These are phyloP conservation scores for Daldinia sp. DNA, from an alignment of 2,329 filamentous ascomycete species.

Conservation along the genomic window DNA sequence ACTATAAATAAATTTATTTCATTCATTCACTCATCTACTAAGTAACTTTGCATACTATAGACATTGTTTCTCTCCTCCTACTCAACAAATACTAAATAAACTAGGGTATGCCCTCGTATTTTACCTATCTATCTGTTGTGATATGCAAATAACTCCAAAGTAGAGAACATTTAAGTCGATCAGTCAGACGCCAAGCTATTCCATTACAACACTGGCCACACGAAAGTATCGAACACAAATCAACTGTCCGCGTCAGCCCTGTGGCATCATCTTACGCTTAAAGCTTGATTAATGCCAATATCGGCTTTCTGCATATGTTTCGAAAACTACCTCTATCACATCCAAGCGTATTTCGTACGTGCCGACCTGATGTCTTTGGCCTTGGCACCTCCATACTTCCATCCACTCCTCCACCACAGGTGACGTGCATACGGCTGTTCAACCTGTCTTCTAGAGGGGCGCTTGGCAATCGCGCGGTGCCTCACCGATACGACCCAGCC, in stretches of 20 bases:
- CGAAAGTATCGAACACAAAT: constrained; percentile 22
- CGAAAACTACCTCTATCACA: background rate
- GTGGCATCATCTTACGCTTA: constrained; percentile 10
- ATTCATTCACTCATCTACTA: background rate
- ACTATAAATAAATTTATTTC: too few species aligned
- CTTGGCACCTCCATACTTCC: background rate
- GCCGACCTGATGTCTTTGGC: background rate
- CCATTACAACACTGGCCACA: constrained; percentile 24
- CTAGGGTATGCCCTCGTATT: constrained; percentile 25
- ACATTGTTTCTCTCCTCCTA: background rate
- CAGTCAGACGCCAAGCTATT: constrained; percentile 34
- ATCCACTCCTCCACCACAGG: background rate
- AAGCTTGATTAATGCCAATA: constrained; percentile 4
- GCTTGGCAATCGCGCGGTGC: background rate
- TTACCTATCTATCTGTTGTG: constrained; percentile 1
- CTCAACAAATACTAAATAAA: constrained; percentile 2
- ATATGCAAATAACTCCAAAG: constrained; percentile 31
- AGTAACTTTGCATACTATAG: background rate
- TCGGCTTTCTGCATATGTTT: constrained; percentile 2
- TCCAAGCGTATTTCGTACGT: background rate
- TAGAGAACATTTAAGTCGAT: constrained; percentile 28
- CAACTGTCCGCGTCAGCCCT: constrained; percentile 36
- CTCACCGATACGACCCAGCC: background rate
- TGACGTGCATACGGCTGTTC: background rate
- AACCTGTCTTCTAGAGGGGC: background rate